A percentile compares a stretch with the other conserved stretches of the same genome.
Evolutionary conservation across 768 basidiomycete species (phyloP).

Genomic region (Suillus placidus): DNA sequence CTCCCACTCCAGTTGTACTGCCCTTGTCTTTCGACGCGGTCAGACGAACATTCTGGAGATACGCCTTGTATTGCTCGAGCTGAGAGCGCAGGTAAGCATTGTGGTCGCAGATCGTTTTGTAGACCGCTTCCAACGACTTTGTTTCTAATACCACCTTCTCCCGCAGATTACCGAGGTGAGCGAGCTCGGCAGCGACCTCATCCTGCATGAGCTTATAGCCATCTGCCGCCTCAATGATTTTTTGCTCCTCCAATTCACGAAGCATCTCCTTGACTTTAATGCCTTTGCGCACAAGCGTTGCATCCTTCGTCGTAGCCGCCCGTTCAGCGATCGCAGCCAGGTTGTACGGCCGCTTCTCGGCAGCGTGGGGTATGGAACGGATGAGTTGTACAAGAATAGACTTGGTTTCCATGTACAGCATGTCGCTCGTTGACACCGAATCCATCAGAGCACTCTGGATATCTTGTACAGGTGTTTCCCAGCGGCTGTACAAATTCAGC

Average conservation of each 20-base stretch:
- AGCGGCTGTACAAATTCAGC: constrained; percentile 90
- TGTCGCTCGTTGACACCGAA: constrained; percentile 95
- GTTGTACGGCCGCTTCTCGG: constrained; percentile 88
- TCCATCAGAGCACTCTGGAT: constrained; percentile 96
- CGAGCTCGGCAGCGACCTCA: constrained; percentile 93
- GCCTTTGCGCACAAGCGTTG: constrained; percentile 91
- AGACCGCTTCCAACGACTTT: constrained; percentile 91
- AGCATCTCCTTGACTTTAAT: constrained; percentile 99
- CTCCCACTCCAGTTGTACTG: constrained; percentile 85
- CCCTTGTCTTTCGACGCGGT: constrained; percentile 90
- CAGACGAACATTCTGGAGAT: constrained; percentile 94
- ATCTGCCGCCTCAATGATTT: constrained; percentile 80
- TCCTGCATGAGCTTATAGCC: constrained; percentile 96
- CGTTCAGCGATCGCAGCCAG: constrained; percentile 87
- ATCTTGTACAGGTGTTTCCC: constrained; percentile 99
- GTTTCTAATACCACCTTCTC: constrained; percentile 96
- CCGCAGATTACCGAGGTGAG: constrained; percentile 92
- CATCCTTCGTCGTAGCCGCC: constrained; percentile 97
- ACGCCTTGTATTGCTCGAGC: constrained; percentile 99
- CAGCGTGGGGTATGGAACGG: constrained; percentile 85
- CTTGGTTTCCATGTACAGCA: constrained; percentile 99
- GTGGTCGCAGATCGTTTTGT: constrained; percentile 99
- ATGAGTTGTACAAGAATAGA: constrained; percentile 98
- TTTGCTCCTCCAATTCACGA: constrained; percentile 89
- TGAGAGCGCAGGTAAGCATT: constrained; percentile 96